Conservation (phyloP, 441 rosid genomes). For the Geranium incanum region DNA sequence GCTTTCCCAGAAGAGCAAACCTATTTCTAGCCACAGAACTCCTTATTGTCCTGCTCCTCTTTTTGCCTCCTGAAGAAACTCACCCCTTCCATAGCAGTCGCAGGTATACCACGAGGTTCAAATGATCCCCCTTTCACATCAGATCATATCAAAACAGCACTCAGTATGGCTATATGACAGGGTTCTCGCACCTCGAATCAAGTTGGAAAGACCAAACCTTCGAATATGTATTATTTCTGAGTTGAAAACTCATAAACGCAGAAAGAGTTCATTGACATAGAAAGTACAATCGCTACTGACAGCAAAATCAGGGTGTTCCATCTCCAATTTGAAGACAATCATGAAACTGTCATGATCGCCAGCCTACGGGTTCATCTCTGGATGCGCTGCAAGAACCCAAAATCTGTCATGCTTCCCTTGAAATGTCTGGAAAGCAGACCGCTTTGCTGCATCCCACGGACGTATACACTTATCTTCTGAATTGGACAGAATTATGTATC, state of each 20-base stretch:
- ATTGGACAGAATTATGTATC: constrained; percentile 75
- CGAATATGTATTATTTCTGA: constrained; percentile 62
- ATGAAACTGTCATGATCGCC: constrained; percentile 89
- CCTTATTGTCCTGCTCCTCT: constrained; percentile 68
- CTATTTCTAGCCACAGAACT: constrained; percentile 61
- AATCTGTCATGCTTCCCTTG: constrained; percentile 79
- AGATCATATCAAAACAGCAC: constrained; percentile 68
- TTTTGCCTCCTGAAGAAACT: constrained; percentile 64
- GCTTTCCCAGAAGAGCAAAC: constrained; percentile 74
- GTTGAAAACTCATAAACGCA: constrained; percentile 66
- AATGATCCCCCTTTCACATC: constrained; percentile 83
- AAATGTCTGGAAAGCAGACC: constrained; percentile 74
- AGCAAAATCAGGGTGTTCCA: constrained; percentile 88
- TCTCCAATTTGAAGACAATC: constrained; percentile 83
- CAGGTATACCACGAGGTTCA: constrained; percentile 63
- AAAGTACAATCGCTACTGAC: constrained; percentile 62
- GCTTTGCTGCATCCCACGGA: constrained; percentile 81
- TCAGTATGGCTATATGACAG: constrained; percentile 78
- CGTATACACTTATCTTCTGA: constrained; percentile 87
- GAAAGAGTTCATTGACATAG: constrained; percentile 64
- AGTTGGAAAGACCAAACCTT: constrained; percentile 61
- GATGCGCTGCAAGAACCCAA: constrained; percentile 81
- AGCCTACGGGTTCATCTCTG: constrained; percentile 80
- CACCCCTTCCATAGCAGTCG: constrained; percentile 61
- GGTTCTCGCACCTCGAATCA: constrained; percentile 77